phyloP scores from a whole-genome alignment of 2,329 filamentous ascomycete species.

The Botrytis byssoidea region DNA sequence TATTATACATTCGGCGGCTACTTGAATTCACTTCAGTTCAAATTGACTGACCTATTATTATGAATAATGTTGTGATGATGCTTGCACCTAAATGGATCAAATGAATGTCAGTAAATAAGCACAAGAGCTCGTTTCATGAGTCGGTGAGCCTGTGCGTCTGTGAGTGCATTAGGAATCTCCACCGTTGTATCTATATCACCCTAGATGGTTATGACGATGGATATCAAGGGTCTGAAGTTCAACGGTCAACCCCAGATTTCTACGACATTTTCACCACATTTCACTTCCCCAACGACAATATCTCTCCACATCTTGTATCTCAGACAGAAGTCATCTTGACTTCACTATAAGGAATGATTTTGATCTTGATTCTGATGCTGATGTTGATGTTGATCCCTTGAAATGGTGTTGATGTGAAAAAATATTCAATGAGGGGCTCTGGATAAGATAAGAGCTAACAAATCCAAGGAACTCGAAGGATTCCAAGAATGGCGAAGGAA shows the following conservation, averaged over 20 bases:
- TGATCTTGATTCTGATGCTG: no score
- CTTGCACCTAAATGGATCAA: not conserved
- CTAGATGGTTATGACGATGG: not conserved
- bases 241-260: not conserved
- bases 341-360: not conserved
- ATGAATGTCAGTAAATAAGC: not conserved
- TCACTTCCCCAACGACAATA: not conserved
- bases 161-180: not conserved
- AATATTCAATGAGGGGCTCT: not conserved
- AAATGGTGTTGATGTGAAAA: not conserved
- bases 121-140: not conserved
- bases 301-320: not conserved
- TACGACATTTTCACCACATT: not conserved
- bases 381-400: not conserved
- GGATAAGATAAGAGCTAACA: not conserved
- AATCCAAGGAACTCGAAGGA: not conserved
- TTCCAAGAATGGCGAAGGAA: not conserved
- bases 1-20: not conserved
- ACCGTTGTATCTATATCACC: not conserved
- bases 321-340: not conserved
- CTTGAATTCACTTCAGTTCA: not conserved
- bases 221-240: not conserved
- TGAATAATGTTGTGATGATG: no score
- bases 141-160: not conserved
- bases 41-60: not conserved